phyloP scores from a whole-genome alignment of 371 early-diverging fungal species.

The Lichtheimia ornata region DNA sequence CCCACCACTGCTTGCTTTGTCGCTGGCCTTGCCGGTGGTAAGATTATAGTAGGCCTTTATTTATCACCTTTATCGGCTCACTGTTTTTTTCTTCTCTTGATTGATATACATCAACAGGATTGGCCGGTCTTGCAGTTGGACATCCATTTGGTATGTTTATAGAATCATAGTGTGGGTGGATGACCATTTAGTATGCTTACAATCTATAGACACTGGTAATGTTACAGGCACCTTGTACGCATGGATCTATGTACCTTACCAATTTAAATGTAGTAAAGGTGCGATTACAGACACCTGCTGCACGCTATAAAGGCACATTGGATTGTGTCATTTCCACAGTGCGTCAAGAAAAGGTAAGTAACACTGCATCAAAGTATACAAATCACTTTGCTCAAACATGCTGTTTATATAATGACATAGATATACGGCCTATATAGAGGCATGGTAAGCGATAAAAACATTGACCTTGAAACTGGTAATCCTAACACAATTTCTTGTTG shows the following conservation, averaged over 20 bases:
- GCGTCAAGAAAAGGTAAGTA: conserved; percentile 59
- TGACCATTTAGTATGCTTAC: not conserved
- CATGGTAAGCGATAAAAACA: conserved; percentile 45
- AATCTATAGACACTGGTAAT: conserved; percentile 37
- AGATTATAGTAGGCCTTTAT: not conserved
- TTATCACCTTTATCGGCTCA: not conserved
- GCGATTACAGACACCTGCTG: conserved; percentile 54
- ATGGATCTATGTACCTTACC: not conserved
- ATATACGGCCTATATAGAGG: conserved; percentile 66
- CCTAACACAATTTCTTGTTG: too few relatives aligned
- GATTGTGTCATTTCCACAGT: conserved; percentile 62
- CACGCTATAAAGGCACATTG: conserved; percentile 62
- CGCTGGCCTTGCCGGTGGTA: conserved; percentile 65
- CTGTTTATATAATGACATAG: conserved; percentile 23
- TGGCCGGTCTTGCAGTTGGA: conserved; percentile 65
- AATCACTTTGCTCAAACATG: too few relatives aligned
- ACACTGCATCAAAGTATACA: too few relatives aligned
- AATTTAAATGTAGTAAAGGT: conserved; percentile 52
- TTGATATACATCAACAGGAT: conserved; percentile 33
- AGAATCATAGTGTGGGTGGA: not conserved
- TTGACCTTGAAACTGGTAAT: too few relatives aligned
- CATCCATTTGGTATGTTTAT: conserved; percentile 64
- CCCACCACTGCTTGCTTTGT: conserved; percentile 29
- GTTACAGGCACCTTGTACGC: not conserved
- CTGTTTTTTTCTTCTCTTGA: too few relatives aligned